Evolutionary conservation across 306 rosid genomes (phyloP).

Genomic region (Quercus ilex): DNA sequence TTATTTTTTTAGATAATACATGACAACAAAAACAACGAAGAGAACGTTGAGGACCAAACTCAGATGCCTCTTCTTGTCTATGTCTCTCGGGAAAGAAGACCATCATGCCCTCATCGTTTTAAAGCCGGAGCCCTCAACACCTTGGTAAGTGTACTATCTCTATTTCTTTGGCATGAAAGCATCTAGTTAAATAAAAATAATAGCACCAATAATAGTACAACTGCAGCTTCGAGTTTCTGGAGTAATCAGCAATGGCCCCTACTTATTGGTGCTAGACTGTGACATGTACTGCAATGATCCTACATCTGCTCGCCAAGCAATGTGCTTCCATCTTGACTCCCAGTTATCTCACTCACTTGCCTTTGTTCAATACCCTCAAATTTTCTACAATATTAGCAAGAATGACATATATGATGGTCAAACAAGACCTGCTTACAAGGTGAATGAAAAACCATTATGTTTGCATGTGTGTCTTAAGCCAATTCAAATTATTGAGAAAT

Average conservation of each 20-base stretch:
- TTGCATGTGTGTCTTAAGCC: not conserved
- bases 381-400: slow-evolving; percentile 45
- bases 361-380: slow-evolving; percentile 54
- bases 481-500: not conserved
- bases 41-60: not conserved
- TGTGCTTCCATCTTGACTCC: slow-evolving; percentile 68
- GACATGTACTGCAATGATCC: slow-evolving; percentile 73
- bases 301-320: slow-evolving; percentile 60
- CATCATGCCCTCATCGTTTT: slow-evolving; percentile 52
- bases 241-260: slow-evolving; percentile 52
- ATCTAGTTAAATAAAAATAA: not conserved
- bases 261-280: slow-evolving; percentile 55
- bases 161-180: not conserved
- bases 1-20: not conserved
- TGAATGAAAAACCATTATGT: not conserved
- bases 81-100: slow-evolving; percentile 58
- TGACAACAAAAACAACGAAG: not conserved
- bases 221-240: slow-evolving; percentile 61
- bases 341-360: slow-evolving; percentile 25
- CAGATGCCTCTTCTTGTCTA: slow-evolving; percentile 40
- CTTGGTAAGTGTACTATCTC: slow-evolving; percentile 37
- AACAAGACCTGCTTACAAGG: slow-evolving; percentile 40
- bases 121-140: slow-evolving; percentile 78
- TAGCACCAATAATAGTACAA: not conserved
- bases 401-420: slow-evolving; percentile 50